A percentile compares a stretch with the other conserved stretches of the same genome.
These are phyloP conservation scores for Prunus padus DNA, from an alignment of 306 rosid genomes.

Conservation along the genomic window DNA sequence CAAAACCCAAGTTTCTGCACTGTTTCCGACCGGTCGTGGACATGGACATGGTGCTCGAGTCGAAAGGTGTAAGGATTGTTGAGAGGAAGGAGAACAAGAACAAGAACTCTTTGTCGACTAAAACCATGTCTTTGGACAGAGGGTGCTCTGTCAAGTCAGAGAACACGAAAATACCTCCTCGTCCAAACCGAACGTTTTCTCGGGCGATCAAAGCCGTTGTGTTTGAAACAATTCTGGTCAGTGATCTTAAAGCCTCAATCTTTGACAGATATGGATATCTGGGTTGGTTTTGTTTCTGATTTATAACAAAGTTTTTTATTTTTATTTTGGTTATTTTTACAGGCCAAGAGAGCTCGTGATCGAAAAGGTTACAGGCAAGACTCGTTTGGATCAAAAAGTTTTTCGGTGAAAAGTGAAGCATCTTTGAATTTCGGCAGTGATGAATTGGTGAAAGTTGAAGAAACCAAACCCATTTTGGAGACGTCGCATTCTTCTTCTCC, in stretches of 20 bases:
- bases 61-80: slow-evolving; percentile 11
- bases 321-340: slow-evolving; percentile 3
- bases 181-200: slow-evolving; percentile 40
- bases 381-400: slow-evolving; percentile 36
- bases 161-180: slow-evolving; percentile 20
- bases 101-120: slow-evolving; percentile 10
- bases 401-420: slow-evolving; percentile 15
- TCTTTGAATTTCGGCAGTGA: slow-evolving; percentile 14
- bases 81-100: slow-evolving; percentile 10
- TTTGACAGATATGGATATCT: not conserved
- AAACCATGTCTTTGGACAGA: slow-evolving; percentile 20
- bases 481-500: slow-evolving; percentile 14
- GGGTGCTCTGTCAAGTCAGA: slow-evolving; percentile 15
- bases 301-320: not conserved
- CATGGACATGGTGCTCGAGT: slow-evolving; percentile 42
- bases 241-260: slow-evolving; percentile 14
- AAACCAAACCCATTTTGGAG: slow-evolving; percentile 7
- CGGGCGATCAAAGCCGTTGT: slow-evolving; percentile 46
- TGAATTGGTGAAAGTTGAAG: slow-evolving; percentile 14
- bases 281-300: not conserved
- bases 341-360: slow-evolving; percentile 41
- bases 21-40: slow-evolving; percentile 70
- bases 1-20: slow-evolving; percentile 43
- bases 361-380: slow-evolving; percentile 24
- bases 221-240: slow-evolving; percentile 53